Evolutionary conservation across 2,329 filamentous ascomycete genomes (phyloP).

Genomic region (Alternaria tenuissima): DNA sequence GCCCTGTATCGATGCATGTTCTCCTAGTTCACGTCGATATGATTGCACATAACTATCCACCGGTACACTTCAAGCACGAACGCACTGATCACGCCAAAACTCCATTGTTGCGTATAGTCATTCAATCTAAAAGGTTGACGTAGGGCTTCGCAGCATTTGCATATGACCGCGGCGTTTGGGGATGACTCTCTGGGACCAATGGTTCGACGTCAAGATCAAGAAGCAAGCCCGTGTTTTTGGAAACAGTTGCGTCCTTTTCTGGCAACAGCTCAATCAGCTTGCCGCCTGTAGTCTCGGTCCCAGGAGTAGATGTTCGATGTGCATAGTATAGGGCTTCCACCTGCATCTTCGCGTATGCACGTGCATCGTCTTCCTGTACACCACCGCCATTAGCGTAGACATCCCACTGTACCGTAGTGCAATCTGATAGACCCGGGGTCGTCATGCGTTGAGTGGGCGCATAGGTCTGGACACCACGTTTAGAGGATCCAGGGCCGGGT

Average conservation of each 20-base stretch:
- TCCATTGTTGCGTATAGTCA: not conserved
- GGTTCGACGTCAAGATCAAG: slow-evolving; percentile 25
- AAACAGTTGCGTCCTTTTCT: slow-evolving; percentile 11
- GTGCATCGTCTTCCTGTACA: slow-evolving; percentile 31
- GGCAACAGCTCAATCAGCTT: slow-evolving; percentile 30
- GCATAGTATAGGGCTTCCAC: slow-evolving; percentile 21
- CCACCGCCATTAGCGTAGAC: slow-evolving; percentile 18
- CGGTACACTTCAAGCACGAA: not conserved
- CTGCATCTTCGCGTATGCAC: slow-evolving; percentile 18
- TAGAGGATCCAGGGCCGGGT: slow-evolving; percentile 6
- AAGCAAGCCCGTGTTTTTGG: slow-evolving; percentile 25
- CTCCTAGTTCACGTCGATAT: not conserved
- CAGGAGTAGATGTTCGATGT: slow-evolving; percentile 4
- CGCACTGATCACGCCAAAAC: not conserved
- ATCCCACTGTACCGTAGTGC: slow-evolving; percentile 19
- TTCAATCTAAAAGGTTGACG: slow-evolving; percentile 27
- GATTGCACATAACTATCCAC: not conserved
- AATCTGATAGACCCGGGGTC: not conserved
- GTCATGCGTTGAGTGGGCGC: not conserved
- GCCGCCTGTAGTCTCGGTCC: not conserved
- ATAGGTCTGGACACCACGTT: not conserved
- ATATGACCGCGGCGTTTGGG: slow-evolving; percentile 2
- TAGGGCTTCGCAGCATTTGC: slow-evolving; percentile 5
- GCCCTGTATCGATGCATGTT: not conserved
- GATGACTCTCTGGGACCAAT: not conserved